Evolutionary conservation across 1,284 basidiomycete species (phyloP), one percentile per base, ranked within the genome.

Genomic region (Amylostereum areolatum): DNA sequence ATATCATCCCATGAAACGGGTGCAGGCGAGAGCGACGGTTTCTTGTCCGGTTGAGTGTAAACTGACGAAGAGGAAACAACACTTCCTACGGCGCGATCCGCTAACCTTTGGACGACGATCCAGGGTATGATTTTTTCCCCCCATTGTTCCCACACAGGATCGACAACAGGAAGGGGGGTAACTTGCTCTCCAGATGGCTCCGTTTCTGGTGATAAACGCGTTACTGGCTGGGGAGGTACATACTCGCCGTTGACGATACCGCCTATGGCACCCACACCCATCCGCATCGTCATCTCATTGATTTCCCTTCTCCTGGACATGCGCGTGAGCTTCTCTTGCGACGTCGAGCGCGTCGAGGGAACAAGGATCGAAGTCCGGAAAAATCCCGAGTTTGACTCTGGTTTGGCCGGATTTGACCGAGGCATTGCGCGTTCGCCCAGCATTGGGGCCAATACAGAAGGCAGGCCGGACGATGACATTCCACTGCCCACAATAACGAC

Each of bases 261-360:
- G 8, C 90, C 91, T 9, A 90, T 74, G 2, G 78, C 75, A 30
- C 84, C 82, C 27, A 92, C 72, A 6, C 81, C 91, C 78, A 90
- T 88, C 27, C 85, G 77, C 73, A 89, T 83, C 0, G 81, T 83
- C 40, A 92, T 66, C 56, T 88, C 81, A 61, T 92, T 93, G 52
- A 90, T 80, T 55, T 89, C 82, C 49, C 80, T 72, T 47, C 90
- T 75, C 34, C 86, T 72, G 2, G 69, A 64, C 51, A 83, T 72
- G 36, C 90, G 77, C 52, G 73, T 78, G 10, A 69, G 66, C 41
- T 72, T 74, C 62, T 93, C 91, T 8, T 70, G 65, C 0, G 60
- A 56, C 12, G 71, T 61, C 28, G 84, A 81, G 9, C 91, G 78
- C 5, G 70, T 62, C 12, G 69, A 63, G 4, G 92, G 91, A 3